Conservation (phyloP, 2,329 filamentous ascomycete species). For the Lecanicillium sp. region DNA sequence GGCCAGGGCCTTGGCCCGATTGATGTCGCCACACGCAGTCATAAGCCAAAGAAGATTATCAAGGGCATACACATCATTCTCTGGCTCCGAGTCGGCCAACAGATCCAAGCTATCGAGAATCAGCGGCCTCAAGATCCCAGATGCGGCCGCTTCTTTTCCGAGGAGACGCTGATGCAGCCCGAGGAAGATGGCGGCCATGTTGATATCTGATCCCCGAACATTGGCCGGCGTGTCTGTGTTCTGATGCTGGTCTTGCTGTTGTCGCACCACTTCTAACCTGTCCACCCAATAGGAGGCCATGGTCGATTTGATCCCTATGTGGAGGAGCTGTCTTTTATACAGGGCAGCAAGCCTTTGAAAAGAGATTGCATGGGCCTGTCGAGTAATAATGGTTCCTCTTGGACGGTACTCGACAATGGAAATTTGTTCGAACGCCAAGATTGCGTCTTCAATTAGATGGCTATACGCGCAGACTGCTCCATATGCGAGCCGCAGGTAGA, state of each 20-base stretch:
- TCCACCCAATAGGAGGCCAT: slow-evolving; percentile 28
- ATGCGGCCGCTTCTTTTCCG: slow-evolving; percentile 23
- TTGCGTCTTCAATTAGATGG: slow-evolving; percentile 29
- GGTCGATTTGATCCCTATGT: slow-evolving; percentile 21
- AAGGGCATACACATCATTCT: slow-evolving; percentile 36
- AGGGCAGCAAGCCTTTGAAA: slow-evolving; percentile 34
- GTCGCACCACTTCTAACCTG: slow-evolving; percentile 30
- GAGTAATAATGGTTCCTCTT: slow-evolving; percentile 32
- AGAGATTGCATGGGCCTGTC: slow-evolving; percentile 33
- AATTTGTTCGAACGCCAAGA: slow-evolving; percentile 31
- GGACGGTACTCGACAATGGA: slow-evolving; percentile 33
- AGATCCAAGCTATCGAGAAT: slow-evolving; percentile 33
- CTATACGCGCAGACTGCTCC: slow-evolving; percentile 31
- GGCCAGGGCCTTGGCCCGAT: slow-evolving; percentile 31
- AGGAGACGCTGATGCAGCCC: slow-evolving; percentile 32
- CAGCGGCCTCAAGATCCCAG: slow-evolving; percentile 26
- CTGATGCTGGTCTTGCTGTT: slow-evolving; percentile 32
- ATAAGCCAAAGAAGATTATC: slow-evolving; percentile 36
- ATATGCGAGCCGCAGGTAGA: slow-evolving; percentile 33
- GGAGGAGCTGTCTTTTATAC: slow-evolving; percentile 31
- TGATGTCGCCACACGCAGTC: slow-evolving; percentile 31
- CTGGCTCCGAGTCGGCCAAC: slow-evolving; percentile 34
- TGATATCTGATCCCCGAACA: slow-evolving; percentile 37
- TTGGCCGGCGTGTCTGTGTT: slow-evolving; percentile 34
- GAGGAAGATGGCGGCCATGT: slow-evolving; percentile 35